phyloP scores from a whole-genome alignment of 164 flowering plant genomes.

The Chimonanthus praecox region DNA sequence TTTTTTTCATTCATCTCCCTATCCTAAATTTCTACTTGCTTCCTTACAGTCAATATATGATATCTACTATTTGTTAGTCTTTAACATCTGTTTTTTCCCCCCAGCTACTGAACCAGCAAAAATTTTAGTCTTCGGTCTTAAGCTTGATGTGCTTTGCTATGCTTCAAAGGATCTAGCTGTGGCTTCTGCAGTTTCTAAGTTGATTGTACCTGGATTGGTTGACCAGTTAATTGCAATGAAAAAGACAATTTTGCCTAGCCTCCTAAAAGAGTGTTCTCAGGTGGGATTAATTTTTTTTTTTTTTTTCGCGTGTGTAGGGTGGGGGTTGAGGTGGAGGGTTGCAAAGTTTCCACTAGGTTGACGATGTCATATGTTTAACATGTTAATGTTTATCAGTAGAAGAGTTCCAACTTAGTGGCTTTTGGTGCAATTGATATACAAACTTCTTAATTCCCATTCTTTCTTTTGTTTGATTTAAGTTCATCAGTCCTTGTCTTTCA shows the following conservation, averaged over 20 bases:
- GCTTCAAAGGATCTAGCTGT: slow-evolving; percentile 54
- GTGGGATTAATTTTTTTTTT: slow-evolving; percentile 22
- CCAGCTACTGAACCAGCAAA: slow-evolving; percentile 61
- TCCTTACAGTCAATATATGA: too few species aligned
- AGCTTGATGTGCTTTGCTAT: slow-evolving; percentile 73
- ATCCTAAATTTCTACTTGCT: not conserved
- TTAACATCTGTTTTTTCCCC: slow-evolving; percentile 11
- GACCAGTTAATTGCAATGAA: slow-evolving; percentile 60
- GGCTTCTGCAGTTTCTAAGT: slow-evolving; percentile 50
- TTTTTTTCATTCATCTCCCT: not conserved
- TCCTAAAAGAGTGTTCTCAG: slow-evolving; percentile 53
- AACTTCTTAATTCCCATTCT: too few species aligned
- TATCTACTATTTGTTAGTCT: not conserved
- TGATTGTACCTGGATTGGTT: slow-evolving; percentile 68
- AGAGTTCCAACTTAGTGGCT: too few species aligned
- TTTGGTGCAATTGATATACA: too few species aligned
- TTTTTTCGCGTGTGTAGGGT: not conserved
- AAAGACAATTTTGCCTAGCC: slow-evolving; percentile 41
- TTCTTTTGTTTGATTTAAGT: too few species aligned
- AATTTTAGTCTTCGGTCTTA: slow-evolving; percentile 41
- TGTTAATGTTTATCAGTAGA: too few species aligned
- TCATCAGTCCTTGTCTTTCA: too few species aligned
- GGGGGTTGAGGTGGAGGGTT: too few species aligned
- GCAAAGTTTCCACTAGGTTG: too few species aligned
- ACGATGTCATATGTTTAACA: too few species aligned